These are phyloP conservation scores for Eucalyptus shirleyi DNA, from an alignment of 345 rosid species.

Conservation along the genomic window DNA sequence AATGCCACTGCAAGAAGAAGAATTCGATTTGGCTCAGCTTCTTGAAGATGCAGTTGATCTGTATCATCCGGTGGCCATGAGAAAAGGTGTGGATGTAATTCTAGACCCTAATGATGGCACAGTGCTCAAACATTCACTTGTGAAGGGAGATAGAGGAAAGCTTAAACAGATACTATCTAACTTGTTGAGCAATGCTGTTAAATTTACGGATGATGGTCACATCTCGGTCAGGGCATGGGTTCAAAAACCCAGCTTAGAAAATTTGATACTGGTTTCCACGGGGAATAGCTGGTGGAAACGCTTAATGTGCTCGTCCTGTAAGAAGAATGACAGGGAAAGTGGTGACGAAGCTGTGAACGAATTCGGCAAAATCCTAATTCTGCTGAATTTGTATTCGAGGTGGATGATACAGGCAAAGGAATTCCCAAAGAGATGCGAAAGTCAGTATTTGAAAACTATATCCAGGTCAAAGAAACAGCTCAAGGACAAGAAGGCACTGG, in stretches of 20 bases:
- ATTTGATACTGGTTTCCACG: conserved; percentile 9
- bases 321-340: conserved; percentile 1
- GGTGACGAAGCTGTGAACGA: conserved; percentile 6
- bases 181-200: conserved; percentile 69
- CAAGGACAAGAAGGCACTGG: conserved; percentile 65
- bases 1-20: conserved; percentile 61
- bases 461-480: conserved; percentile 67
- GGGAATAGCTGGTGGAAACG: conserved; percentile 2
- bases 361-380: conserved; percentile 1
- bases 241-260: conserved; percentile 25
- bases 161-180: conserved; percentile 53
- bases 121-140: conserved; percentile 21
- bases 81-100: conserved; percentile 57
- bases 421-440: conserved; percentile 54
- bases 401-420: conserved; percentile 78
- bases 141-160: conserved; percentile 52
- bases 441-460: conserved; percentile 66
- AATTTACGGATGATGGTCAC: conserved; percentile 64
- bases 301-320: conserved; percentile 2
- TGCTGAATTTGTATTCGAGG: conserved; percentile 61
- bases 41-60: conserved; percentile 52
- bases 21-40: conserved; percentile 41
- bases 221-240: conserved; percentile 50
- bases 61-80: conserved; percentile 43
- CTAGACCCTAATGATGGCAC: conserved; percentile 56